A percentile compares a stretch with the other conserved stretches of the same genome.
Conservation (phyloP, 1,284 basidiomycete genomes). For the Rhodotorula mucilaginosa region DNA sequence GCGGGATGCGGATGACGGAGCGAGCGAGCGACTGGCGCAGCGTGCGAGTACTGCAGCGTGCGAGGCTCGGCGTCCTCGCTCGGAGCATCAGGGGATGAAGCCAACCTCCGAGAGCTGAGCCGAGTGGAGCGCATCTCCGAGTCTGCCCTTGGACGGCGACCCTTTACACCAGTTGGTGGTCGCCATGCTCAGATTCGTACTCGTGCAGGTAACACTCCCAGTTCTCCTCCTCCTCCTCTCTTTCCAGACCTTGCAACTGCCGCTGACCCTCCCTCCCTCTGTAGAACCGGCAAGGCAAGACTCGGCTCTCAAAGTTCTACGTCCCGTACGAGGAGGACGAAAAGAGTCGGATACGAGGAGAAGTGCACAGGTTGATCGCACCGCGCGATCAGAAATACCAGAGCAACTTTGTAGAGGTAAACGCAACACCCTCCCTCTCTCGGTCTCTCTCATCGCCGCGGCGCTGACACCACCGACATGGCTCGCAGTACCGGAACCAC, state of each 20-base stretch:
- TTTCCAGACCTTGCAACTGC: too few relatives aligned
- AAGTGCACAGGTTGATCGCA: slow-evolving; percentile 91
- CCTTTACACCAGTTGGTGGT: too few relatives aligned
- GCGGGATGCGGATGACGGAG: neutral
- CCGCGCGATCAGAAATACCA: slow-evolving; percentile 99
- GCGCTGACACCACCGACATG: too few relatives aligned
- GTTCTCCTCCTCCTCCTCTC: too few relatives aligned
- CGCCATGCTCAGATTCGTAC: slow-evolving; percentile 91
- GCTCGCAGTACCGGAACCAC: slow-evolving; percentile 80
- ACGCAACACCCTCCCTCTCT: slow-evolving; percentile 41
- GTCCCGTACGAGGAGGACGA: slow-evolving; percentile 80
- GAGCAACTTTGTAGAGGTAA: slow-evolving; percentile 96
- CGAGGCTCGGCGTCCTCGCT: too few relatives aligned
- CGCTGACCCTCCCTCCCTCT: neutral
- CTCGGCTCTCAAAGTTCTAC: slow-evolving; percentile 82
- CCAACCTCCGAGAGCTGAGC: neutral
- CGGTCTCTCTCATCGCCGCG: neutral
- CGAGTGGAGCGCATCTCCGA: too few relatives aligned
- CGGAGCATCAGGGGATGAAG: neutral
- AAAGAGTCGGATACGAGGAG: slow-evolving; percentile 89
- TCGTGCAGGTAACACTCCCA: slow-evolving; percentile 87
- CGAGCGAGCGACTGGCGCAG: neutral
- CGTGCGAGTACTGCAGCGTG: neutral
- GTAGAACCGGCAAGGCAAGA: slow-evolving; percentile 96
- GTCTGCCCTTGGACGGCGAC: too few relatives aligned